phyloP scores from a whole-genome alignment of 208 protist species.

The Trypanosoma platydactyli region DNA sequence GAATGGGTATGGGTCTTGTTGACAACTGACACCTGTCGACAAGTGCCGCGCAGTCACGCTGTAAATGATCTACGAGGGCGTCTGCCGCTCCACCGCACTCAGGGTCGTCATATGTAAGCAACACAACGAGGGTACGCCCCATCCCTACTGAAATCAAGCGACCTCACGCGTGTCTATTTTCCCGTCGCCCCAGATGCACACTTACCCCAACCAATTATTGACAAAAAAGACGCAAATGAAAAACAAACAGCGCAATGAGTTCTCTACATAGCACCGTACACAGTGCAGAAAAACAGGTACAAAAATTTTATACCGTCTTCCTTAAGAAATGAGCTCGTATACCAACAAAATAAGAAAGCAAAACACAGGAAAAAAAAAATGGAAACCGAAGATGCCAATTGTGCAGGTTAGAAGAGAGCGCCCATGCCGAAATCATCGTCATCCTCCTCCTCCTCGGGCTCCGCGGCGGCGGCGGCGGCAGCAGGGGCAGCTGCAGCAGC shows the following conservation, averaged over 20 bases:
- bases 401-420: constrained; percentile 5
- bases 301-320: no score
- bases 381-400: not conserved
- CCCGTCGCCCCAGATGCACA: not conserved
- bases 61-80: constrained; percentile 75
- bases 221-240: not conserved
- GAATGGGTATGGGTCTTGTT: constrained; percentile 64
- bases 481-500: constrained; percentile 41
- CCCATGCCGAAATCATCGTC: constrained; percentile 36
- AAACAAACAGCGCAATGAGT: not conserved
- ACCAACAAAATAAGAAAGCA: not conserved
- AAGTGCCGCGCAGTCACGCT: constrained; percentile 54
- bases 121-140: constrained; percentile 48
- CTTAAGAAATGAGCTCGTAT: no score
- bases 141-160: not conserved
- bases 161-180: not conserved
- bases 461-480: constrained; percentile 40
- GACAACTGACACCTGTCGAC: constrained; percentile 55
- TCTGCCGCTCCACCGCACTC: constrained; percentile 87
- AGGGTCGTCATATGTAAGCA: constrained; percentile 88
- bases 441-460: constrained; percentile 69
- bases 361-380: constrained; percentile 5
- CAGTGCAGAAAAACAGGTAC: no score
- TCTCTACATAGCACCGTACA: not conserved
- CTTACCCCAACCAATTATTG: no score